Evolutionary conservation across 306 rosid genomes (phyloP), one percentile per base, ranked within the genome.

Genomic region (Delonix regia): DNA sequence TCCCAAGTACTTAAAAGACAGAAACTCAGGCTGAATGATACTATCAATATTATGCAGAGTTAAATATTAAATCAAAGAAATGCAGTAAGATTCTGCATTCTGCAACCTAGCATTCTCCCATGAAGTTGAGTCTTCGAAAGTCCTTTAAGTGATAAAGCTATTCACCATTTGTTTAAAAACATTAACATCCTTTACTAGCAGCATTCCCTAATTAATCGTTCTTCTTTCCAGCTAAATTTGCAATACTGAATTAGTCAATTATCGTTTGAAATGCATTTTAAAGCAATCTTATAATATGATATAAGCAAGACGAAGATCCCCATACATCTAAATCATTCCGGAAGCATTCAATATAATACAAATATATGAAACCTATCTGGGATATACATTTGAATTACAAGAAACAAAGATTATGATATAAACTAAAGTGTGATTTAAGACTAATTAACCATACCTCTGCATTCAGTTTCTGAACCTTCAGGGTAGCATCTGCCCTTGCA

Each of bases 401-500:
- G 71, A 45, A 73, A 44, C 49, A 56, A 42, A 64, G 64, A 28
- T 28, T 39, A 65, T 28, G 24, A 24, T 52, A 34, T 28, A 44
- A 47, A 84, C 47, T 47, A 22, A 22, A 18, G 74, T 6, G 21
- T 73, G 76, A 22, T 42, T 59, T 4, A 59, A 69, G 39, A 75
- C 64, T 74, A 12, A 59, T 30, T 24, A 83, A 72, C n/a, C 83
- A 69, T 96, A 96, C 99, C 99, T 96, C 98, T 33, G 97, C 94
- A 83, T 83, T 88, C 75, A 84, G 86, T 79, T 78, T 89, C 85
- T 91, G 99, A 83, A 89, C 86, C 99, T 90, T 88, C 74, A 85
- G 91, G 19, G 98, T 83, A 75, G 96, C 92, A 86, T 93, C 96
- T 39, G 97, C 90, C 86, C 96, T 89, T 18, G 98, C 98, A 90